These are phyloP conservation scores for Colletotrichum endophyticum DNA, from an alignment of 2,329 filamentous ascomycete genomes.

Conservation along the genomic window DNA sequence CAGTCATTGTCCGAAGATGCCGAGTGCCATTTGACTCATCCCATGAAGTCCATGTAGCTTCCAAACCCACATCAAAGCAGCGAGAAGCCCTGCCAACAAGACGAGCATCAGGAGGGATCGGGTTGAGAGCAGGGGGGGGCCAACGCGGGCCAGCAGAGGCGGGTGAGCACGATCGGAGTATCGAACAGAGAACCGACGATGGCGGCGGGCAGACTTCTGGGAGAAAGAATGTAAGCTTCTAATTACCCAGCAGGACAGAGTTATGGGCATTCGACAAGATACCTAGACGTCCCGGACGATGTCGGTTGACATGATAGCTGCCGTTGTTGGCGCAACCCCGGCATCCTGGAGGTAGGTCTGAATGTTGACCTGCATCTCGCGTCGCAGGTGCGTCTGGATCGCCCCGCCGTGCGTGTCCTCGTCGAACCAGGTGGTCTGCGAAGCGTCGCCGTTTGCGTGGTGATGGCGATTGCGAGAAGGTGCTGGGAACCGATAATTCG, in stretches of 20 bases:
- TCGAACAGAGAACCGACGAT: neutral
- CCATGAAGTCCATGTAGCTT: neutral
- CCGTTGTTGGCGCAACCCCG: neutral
- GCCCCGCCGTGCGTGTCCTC: neutral
- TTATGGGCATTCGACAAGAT: neutral
- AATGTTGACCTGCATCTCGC: neutral
- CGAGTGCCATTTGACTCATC: neutral
- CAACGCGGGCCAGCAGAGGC: neutral
- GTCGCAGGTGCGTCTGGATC: neutral
- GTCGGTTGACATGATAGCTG: neutral
- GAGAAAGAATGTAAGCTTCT: neutral
- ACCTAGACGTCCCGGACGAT: neutral
- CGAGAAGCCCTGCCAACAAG: neutral
- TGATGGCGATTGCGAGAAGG: neutral
- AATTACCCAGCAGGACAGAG: neutral
- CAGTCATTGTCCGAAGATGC: neutral
- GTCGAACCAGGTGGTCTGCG: neutral
- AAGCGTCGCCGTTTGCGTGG: neutral
- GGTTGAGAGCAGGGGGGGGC: neutral
- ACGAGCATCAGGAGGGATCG: rapidly evolving
- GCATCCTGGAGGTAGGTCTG: neutral
- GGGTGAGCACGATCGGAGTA: neutral
- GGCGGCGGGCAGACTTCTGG: neutral
- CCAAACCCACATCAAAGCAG: neutral
- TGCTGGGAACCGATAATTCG: neutral